phyloP scores from a whole-genome alignment of 805 yeast species.

The Priceomyces castillae region DNA sequence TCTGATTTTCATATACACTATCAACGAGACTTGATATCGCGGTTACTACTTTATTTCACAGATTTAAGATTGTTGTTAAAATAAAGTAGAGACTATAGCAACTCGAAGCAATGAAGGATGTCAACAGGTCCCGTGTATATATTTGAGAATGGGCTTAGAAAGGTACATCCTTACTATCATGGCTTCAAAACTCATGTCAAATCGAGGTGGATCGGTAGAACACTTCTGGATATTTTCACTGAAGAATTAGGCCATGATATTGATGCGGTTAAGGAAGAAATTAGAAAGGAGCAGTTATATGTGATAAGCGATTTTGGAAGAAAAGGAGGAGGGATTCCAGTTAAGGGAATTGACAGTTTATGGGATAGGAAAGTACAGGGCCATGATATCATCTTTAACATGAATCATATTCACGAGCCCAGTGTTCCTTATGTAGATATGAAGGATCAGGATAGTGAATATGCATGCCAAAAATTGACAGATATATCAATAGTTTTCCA shows the following conservation, averaged over 20 bases:
- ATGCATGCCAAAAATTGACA: neutral
- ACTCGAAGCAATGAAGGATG: neutral
- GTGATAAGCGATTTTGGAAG: conserved; percentile 21
- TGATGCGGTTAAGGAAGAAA: conserved; percentile 22
- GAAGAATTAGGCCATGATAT: conserved; percentile 34
- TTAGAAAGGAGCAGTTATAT: conserved; percentile 23
- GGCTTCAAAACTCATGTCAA: conserved; percentile 33
- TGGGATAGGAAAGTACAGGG: conserved; percentile 10
- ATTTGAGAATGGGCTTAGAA: conserved; percentile 30
- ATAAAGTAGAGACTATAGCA: no score
- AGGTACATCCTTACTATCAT: conserved; percentile 35
- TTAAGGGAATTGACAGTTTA: conserved; percentile 22
- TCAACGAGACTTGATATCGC: no score
- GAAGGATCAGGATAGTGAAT: neutral
- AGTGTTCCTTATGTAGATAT: conserved; percentile 22
- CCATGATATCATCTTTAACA: conserved; percentile 29
- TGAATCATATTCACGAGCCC: conserved; percentile 47
- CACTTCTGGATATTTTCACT: conserved; percentile 29
- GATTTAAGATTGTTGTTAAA: neutral
- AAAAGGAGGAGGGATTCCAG: conserved; percentile 11
- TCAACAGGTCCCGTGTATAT: conserved; percentile 5
- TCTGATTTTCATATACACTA: no score
- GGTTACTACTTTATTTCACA: no score
- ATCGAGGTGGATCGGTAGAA: conserved; percentile 35
- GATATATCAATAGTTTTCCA: conserved; percentile 29